Evolutionary conservation across 2,329 filamentous ascomycete species (phyloP).

Genomic region (Botrytis tulipae): DNA sequence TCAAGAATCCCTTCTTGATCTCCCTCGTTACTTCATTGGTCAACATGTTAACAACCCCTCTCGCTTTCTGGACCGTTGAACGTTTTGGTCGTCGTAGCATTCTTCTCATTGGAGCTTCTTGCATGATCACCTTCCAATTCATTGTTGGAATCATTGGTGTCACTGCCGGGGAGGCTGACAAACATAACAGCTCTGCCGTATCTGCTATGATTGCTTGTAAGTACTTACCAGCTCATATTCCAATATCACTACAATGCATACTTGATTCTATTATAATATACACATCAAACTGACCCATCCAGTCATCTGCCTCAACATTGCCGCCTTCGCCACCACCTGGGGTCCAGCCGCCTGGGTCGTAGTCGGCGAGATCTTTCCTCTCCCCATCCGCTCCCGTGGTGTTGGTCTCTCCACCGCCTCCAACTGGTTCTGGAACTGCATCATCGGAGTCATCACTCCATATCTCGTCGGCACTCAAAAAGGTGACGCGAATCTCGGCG

Average conservation of each 20-base stretch:
- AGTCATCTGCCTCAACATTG: constrained; percentile 84
- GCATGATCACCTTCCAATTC: constrained; percentile 86
- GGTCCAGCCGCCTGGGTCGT: constrained; percentile 74
- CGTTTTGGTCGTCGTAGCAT: constrained; percentile 76
- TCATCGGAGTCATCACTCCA: constrained; percentile 68
- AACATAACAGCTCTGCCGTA: constrained; percentile 56
- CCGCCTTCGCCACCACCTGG: constrained; percentile 89
- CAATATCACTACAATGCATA: constrained; percentile 60
- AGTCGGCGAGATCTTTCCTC: constrained; percentile 87
- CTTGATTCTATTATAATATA: constrained; percentile 59
- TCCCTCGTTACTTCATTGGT: constrained; percentile 83
- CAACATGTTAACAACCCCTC: constrained; percentile 80
- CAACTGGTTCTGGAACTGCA: constrained; percentile 88
- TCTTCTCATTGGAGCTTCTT: constrained; percentile 72
- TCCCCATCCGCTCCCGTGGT: constrained; percentile 84
- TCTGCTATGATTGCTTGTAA: constrained; percentile 67
- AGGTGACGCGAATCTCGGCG: constrained; percentile 43
- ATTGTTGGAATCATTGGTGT: constrained; percentile 76
- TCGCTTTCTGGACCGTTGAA: constrained; percentile 90
- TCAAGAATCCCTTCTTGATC: constrained; percentile 77
- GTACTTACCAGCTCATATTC: not conserved
- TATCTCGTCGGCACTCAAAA: constrained; percentile 63
- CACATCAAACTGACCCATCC: constrained; percentile 38
- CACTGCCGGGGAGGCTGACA: constrained; percentile 55
- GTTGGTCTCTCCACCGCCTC: constrained; percentile 83